These are phyloP conservation scores for barrel medic (Medicago truncatula) DNA, from an alignment of 306 rosid genomes.

Conservation along the genomic window MtrunA17r5.0-ANR NC_053046.1:14152001-14152500, in stretches of 20 bases:
- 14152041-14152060: constrained; percentile 52
- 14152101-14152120: constrained; percentile 55
- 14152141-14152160: constrained; percentile 50
- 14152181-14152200: constrained; percentile 51
- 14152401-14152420: no score
- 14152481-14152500: no score
- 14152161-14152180: constrained; percentile 48
- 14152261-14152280: constrained; percentile 41
- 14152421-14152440: no score
- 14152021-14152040: constrained; percentile 62
- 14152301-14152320: no score
- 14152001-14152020: constrained; percentile 62
- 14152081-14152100: constrained; percentile 50
- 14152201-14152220: constrained; percentile 50
- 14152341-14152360: no score
- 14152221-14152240: constrained; percentile 56
- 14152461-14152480: no score
- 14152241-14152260: constrained; percentile 52
- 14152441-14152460: no score
- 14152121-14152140: constrained; percentile 55
- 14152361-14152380: no score
- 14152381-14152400: no score
- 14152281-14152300: no score
- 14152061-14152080: constrained; percentile 57
- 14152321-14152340: no score